These are phyloP conservation scores for Rhodofomes roseus DNA, from an alignment of 1,284 basidiomycete species.

Conservation along the genomic window DNA sequence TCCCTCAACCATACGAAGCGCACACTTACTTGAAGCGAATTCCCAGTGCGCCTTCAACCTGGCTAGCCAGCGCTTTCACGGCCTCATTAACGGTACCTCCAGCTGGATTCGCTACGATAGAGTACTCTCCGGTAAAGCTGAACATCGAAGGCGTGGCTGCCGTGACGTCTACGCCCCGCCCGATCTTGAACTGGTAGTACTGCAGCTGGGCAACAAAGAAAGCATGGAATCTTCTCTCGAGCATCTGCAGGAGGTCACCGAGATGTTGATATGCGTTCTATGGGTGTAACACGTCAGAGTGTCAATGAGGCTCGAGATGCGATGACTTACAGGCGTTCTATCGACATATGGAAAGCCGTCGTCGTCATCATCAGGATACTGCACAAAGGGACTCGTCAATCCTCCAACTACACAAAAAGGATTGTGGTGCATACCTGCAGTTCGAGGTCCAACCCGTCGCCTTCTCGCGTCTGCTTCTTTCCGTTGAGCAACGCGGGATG, in stretches of 20 bases:
- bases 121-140: slow-evolving; percentile 53
- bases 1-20: neutral
- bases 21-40: slow-evolving; percentile 39
- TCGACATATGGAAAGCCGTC: neutral
- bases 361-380: neutral
- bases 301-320: neutral
- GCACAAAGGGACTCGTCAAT: neutral
- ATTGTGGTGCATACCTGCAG: neutral
- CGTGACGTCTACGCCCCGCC: slow-evolving; percentile 3
- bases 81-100: slow-evolving; percentile 35
- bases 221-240: slow-evolving; percentile 32
- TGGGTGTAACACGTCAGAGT: neutral
- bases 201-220: slow-evolving; percentile 40
- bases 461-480: neutral
- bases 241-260: slow-evolving; percentile 32
- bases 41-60: slow-evolving; percentile 31
- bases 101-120: slow-evolving; percentile 38
- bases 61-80: slow-evolving; percentile 32
- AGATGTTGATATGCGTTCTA: slow-evolving; percentile 38
- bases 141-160: slow-evolving; percentile 30
- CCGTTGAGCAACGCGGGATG: neutral
- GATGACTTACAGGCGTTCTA: neutral
- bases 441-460: neutral
- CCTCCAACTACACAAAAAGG: neutral
- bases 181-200: slow-evolving; percentile 32